Base-by-base conservation (phyloP, 441 rosid genomes). In the Bruguiera hainesii region DNA sequence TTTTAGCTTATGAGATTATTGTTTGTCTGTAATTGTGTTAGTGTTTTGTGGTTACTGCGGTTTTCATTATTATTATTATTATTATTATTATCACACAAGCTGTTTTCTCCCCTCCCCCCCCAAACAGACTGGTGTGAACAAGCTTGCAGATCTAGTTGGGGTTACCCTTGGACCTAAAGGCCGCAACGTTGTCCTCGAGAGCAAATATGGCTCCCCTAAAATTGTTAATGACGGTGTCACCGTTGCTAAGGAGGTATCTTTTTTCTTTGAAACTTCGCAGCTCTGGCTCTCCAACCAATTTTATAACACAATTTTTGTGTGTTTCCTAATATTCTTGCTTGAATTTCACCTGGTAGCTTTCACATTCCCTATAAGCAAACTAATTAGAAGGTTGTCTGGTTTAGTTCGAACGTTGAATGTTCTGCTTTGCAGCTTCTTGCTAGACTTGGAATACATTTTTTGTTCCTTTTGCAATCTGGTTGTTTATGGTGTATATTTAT, bases 91-190 rank as follows among this genome's bases (percentile, higher is more conserved):
- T 5, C 21, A 53, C 13, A 11, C 3, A 50, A n/a, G 10, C 2
- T 51, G 5, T 25, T 50, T 61, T 56, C 11, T 55, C 60, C 11
- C 16, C 13, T 23, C 5, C 42, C 72, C n/a, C 68, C 28, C 33
- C 51, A 26, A 26, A 26, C 77, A 90, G 99, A 83, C 72, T 37
- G 99, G 98, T 67, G 99, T 92, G 35, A 96, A 96, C 89, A 93
- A 89, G 81, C 97, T 96, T 62, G 98, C 99, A 1, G 98, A 96
- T 74, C 69, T 96, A 23, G 97, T 95, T 55, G 98, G 99, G 69
- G 99, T 92, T 48, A 95, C 99, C 5, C 96, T 95, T 65, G 99
- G 98, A 65, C 99, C 98, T 7, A 90, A 90, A 71, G 98, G 99
- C 49, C 76, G 99, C 70, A 95, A 95, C 74, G 99, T 95, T 73